Evolutionary conservation across 1,139 yeast species (phyloP).

Genomic region (Spathaspora sp.): DNA sequence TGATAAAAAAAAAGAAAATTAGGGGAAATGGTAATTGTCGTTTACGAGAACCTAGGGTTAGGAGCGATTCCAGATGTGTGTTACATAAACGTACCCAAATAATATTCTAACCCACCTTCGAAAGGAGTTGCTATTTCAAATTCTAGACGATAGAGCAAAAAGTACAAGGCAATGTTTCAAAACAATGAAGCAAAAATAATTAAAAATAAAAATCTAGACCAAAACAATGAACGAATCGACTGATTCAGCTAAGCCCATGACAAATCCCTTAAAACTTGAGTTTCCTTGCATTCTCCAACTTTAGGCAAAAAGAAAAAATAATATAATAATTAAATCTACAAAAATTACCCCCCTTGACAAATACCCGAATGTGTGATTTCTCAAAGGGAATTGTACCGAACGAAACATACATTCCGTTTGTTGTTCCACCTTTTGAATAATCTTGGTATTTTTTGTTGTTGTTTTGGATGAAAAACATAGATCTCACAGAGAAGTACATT

Average conservation of each 20-base stretch:
- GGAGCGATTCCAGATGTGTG: no score
- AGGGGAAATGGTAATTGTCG: no score
- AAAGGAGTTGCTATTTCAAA: not conserved
- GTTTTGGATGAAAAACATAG: not conserved
- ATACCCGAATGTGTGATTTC: not conserved
- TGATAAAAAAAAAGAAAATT: not conserved
- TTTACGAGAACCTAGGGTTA: not conserved
- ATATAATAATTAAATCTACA: not conserved
- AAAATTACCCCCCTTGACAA: not conserved
- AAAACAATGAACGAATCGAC: not conserved
- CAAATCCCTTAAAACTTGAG: not conserved
- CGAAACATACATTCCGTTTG: not conserved
- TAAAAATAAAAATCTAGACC: not conserved
- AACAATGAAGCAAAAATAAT: not conserved
- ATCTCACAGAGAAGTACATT: not conserved
- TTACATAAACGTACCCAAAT: no score
- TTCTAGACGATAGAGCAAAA: not conserved
- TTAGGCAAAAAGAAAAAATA: not conserved
- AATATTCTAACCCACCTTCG: no score
- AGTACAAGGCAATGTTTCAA: not conserved
- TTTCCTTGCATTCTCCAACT: not conserved
- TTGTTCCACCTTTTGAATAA: no score
- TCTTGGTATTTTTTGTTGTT: not conserved
- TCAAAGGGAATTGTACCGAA: not conserved
- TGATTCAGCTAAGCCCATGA: not conserved